Evolutionary conservation across 164 flowering plant species (phyloP).

Genomic region (Berberis thunbergii): DNA sequence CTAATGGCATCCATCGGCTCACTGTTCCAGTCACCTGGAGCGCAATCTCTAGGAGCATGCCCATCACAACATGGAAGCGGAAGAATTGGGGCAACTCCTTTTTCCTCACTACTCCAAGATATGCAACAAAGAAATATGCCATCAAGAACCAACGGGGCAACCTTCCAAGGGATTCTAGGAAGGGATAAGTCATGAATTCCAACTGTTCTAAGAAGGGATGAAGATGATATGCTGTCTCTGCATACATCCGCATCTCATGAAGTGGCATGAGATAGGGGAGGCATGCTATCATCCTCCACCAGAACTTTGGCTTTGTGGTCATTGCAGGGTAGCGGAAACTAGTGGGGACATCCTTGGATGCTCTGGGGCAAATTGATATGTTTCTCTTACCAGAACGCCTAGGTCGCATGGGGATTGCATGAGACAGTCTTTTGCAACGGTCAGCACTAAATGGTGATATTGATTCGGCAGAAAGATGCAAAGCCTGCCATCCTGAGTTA

Average conservation of each 20-base stretch:
- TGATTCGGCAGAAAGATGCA: constrained; percentile 30
- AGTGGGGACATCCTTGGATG: constrained; percentile 63
- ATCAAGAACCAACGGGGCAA: constrained; percentile 70
- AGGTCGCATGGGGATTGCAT: constrained; percentile 25
- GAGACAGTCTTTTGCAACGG: constrained; percentile 22
- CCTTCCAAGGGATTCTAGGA: constrained; percentile 48
- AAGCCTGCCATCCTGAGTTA: constrained; percentile 8
- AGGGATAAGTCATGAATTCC: constrained; percentile 58
- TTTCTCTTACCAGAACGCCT: constrained; percentile 2
- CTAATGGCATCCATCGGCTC: constrained; percentile 68
- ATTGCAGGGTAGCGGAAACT: constrained; percentile 62
- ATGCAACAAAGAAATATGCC: constrained; percentile 65
- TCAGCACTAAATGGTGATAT: constrained; percentile 34
- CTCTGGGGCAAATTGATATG: constrained; percentile 26
- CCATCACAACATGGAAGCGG: constrained; percentile 82
- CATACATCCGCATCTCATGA: constrained; percentile 92
- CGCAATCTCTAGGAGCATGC: constrained; percentile 71
- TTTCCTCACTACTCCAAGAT: constrained; percentile 69
- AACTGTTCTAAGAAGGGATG: constrained; percentile 68
- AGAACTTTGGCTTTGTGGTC: constrained; percentile 80
- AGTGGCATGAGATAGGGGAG: constrained; percentile 82
- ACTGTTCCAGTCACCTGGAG: constrained; percentile 61
- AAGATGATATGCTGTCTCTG: constrained; percentile 68
- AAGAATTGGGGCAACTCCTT: constrained; percentile 94
- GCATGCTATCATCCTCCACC: constrained; percentile 86